Evolutionary conservation across 2,329 filamentous ascomycete species (phyloP).

Genomic region (Penicillium palitans): DNA sequence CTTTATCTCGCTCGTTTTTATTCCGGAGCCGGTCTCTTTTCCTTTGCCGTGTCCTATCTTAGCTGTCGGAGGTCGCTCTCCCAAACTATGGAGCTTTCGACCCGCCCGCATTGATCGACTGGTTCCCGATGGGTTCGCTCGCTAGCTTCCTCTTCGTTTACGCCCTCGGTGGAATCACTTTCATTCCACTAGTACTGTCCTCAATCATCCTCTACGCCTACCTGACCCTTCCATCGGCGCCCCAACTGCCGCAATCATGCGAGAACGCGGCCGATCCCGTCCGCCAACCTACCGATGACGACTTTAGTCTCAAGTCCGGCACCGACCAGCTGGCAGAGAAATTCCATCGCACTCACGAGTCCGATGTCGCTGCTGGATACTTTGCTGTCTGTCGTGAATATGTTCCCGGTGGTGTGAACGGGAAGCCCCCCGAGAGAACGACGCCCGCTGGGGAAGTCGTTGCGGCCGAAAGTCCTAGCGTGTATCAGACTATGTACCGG

Average conservation of each 20-base stretch:
- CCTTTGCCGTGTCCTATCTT: not conserved
- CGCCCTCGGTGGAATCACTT: slow-evolving; percentile 82
- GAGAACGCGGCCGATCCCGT: slow-evolving; percentile 38
- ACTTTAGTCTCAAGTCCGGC: slow-evolving; percentile 61
- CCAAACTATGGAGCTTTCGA: slow-evolving; percentile 36
- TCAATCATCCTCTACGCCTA: slow-evolving; percentile 66
- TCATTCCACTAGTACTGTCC: slow-evolving; percentile 70
- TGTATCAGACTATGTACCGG: slow-evolving; percentile 97
- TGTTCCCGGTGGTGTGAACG: slow-evolving; percentile 85
- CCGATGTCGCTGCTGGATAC: slow-evolving; percentile 83
- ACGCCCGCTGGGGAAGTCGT: slow-evolving; percentile 79
- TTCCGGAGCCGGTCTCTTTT: slow-evolving; percentile 23
- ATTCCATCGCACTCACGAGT: slow-evolving; percentile 61
- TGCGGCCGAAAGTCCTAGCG: slow-evolving; percentile 79
- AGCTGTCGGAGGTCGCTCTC: slow-evolving; percentile 9
- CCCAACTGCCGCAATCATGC: slow-evolving; percentile 34
- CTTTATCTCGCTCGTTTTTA: slow-evolving; percentile 9
- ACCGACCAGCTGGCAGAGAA: slow-evolving; percentile 62
- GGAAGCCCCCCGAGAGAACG: slow-evolving; percentile 83
- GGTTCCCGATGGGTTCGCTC: slow-evolving; percentile 47
- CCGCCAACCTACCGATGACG: slow-evolving; percentile 64
- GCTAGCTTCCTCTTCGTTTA: slow-evolving; percentile 70
- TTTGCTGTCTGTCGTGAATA: slow-evolving; percentile 96
- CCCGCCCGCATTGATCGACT: slow-evolving; percentile 33
- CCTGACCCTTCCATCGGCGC: slow-evolving; percentile 59